Base-by-base conservation (phyloP, 495 filamentous ascomycete species). In the Hyphodiscus hymeniophilus region DNA sequence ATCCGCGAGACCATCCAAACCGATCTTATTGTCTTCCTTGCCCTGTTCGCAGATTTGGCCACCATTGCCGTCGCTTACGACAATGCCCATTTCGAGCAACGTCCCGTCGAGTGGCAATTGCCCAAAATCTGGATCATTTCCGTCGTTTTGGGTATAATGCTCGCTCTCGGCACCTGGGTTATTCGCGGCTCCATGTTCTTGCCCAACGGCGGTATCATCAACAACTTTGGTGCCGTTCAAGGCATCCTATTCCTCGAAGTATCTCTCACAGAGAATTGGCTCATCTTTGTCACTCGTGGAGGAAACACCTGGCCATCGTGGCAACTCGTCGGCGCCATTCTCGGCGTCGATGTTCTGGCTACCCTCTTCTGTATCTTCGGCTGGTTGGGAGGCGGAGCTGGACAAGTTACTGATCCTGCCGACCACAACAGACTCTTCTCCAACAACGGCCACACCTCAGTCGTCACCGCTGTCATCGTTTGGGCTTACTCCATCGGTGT, bases 91-190 rank as follows among this genome's bases (percentile, higher is more conserved):
- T 85, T 75, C 63, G 81, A 86, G 61, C 63, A 65, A 45, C 78
- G 82, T 45, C 82, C 82, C 34, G 82, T 85, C 58, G 81, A 85
- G 67, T 86, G 82, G 82, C 82, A 86, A 67, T 60, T 86, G 40
- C 82, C 81, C 22, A 86, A 86, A 71, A 85, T 86, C 62, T 86
- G 81, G 82, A 72, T 85, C 51, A 86, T 86, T 62, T 81, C 76
- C 56, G 65, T 84, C 51, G 66, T 83, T 40, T 75, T 86, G 34
- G 82, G 82, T 65, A 52, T 77, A 38, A 60, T 84, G 7, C 80
- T 86, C 22, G 81, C 82, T 47, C 59, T 74, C 43, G 81, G 66
- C 51, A 86, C 82, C 56, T 86, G 82, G 82, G 70, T 84, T 54
- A 66, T 86, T 55, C 82, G 81, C 67, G 82, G 71, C 44, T 66